Base-by-base conservation (phyloP, 2,329 filamentous ascomycete species). In the Purpureocillium lavendulum region DNA sequence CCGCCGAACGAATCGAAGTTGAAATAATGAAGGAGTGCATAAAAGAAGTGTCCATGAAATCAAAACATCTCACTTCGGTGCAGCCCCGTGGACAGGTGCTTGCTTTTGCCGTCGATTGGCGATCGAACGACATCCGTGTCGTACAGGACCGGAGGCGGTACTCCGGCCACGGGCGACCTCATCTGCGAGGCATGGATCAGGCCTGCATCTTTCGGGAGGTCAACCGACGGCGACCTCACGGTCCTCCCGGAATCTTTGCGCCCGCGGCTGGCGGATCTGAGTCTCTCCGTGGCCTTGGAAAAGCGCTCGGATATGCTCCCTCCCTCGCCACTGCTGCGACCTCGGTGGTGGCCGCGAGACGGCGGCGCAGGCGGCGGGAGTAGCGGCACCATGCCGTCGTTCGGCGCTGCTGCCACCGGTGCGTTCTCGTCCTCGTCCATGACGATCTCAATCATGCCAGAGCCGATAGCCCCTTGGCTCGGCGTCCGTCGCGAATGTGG, bases 381-480 rank as follows among this genome's bases (percentile, higher is more conserved):
- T 44, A 70, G 61, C 7, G 69, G 66, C 2, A 71, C 64, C 31
- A 57, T 62, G 31, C 58, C 54, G 43, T 71, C 69, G 35, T 64
- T 62, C 2, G 62, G 64, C 2, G 58, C 55, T 8, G 60, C 61
- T 9, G 35, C 45, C 11, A 51, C 48, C 15, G 54, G 49, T 4
- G 50, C 46, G 10, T 48, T 54, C 14, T 73, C 67, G 6, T 77
- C 73, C 2, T 78, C 74, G 46, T 82, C 77, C 71, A 79, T 78
- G 36, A 82, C 75, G 44, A 82, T 78, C 54, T 82, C 77, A 46
- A 82, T 80, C 51, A 77, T 71, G 4, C 72, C 76, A 0, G 73
- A 71, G 7, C 66, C 68, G 13, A 67, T 48, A 2, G 66, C 66
- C 43, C 71, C 67, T 45, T 69, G 65, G 34, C 70, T 53, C 7